phyloP scores from a whole-genome alignment of 345 rosid genomes.

The Melastoma malabathricum region DNA sequence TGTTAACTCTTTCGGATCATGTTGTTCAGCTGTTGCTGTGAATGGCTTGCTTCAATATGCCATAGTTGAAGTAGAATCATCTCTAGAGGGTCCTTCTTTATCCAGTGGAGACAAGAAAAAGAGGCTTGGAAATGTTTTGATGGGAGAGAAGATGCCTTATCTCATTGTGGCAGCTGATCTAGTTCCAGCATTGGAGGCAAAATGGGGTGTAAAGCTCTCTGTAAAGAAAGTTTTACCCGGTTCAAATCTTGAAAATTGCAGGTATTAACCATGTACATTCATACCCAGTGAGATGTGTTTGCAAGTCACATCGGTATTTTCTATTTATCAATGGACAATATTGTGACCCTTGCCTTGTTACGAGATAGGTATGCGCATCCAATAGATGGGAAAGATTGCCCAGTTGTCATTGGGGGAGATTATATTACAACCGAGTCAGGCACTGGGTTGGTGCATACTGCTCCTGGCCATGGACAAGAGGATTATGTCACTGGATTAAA shows the following conservation, averaged over 20 bases:
- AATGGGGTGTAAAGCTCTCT: slow-evolving; percentile 67
- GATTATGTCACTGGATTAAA: slow-evolving; percentile 80
- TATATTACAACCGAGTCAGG: slow-evolving; percentile 97
- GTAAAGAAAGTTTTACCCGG: slow-evolving; percentile 56
- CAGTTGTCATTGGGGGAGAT: slow-evolving; percentile 83
- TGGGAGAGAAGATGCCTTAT: slow-evolving; percentile 41
- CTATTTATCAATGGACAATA: not conserved
- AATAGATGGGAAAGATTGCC: slow-evolving; percentile 54
- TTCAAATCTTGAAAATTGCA: slow-evolving; percentile 83
- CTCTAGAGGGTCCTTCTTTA: slow-evolving; percentile 26
- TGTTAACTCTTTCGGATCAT: not conserved
- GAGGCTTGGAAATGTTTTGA: slow-evolving; percentile 51
- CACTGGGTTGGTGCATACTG: slow-evolving; percentile 96
- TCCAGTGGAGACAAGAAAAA: slow-evolving; percentile 32
- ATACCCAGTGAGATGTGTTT: slow-evolving; percentile 1
- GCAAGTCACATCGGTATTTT: not conserved
- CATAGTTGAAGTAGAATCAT: slow-evolving; percentile 49
- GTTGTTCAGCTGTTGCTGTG: slow-evolving; percentile 76
- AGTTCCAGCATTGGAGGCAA: slow-evolving; percentile 61
- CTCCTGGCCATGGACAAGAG: slow-evolving; percentile 99
- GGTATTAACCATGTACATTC: slow-evolving; percentile 22
- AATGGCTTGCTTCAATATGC: slow-evolving; percentile 85
- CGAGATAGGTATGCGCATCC: slow-evolving; percentile 77
- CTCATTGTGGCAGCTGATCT: slow-evolving; percentile 74
- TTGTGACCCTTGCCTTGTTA: slow-evolving; percentile 7